Conservation (phyloP, 2,329 filamentous ascomycete species). For the Endothia cerciana region DNA sequence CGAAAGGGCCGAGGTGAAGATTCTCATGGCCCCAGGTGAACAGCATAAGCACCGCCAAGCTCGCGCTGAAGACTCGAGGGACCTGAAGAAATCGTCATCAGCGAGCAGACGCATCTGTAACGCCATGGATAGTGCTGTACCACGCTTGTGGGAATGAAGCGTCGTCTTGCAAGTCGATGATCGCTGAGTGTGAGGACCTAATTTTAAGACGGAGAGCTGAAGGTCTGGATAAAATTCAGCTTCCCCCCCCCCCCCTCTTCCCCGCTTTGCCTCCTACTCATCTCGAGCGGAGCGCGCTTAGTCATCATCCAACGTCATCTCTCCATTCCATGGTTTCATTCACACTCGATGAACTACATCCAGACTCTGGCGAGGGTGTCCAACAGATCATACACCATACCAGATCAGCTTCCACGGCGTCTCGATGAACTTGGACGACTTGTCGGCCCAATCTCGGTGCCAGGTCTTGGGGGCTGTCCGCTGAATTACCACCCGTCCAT, state of each 20-base stretch:
- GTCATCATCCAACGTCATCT: too few species aligned
- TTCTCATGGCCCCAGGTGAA: not conserved
- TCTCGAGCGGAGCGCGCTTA: too few species aligned
- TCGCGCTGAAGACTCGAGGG: not conserved
- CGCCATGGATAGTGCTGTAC: not conserved
- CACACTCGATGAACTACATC: not conserved
- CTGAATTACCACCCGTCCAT: not conserved
- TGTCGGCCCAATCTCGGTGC: not conserved
- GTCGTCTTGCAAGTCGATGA: not conserved
- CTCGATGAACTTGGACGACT: not conserved
- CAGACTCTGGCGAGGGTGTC: not conserved
- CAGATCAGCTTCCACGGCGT: not conserved
- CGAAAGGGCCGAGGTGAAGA: not conserved
- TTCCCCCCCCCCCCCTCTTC: not conserved
- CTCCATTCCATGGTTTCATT: not conserved
- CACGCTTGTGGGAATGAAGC: not conserved
- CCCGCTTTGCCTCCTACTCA: too few species aligned
- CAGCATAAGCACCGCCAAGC: not conserved
- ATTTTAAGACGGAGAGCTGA: not conserved
- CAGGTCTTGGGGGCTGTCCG: not conserved
- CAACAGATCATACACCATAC: not conserved
- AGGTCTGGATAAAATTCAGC: not conserved
- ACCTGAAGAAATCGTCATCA: not conserved
- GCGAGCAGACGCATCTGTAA: not conserved
- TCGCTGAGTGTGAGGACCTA: not conserved